Percentiles rank a stretch among this genome's conserved stretches.
These are phyloP conservation scores for Polychytrium aggregatum DNA, from an alignment of 192 early-diverging fungal genomes.

Conservation along the genomic window DNA sequence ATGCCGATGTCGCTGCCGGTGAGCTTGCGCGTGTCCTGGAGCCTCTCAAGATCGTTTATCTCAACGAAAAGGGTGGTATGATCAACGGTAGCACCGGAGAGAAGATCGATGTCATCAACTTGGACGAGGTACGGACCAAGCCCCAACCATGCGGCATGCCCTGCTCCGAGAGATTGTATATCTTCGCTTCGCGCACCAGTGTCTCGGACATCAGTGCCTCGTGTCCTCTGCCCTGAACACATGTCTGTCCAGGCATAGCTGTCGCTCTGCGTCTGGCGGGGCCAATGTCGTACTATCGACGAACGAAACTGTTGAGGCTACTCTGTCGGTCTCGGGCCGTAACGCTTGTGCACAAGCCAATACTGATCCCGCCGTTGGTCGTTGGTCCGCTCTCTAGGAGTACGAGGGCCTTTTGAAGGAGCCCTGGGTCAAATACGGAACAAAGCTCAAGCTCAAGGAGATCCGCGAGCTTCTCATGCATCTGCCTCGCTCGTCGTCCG, in stretches of 20 bases:
- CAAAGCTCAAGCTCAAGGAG: constrained; percentile 94
- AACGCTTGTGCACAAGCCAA: too few species aligned
- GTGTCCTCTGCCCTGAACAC: too few species aligned
- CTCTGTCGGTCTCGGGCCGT: too few species aligned
- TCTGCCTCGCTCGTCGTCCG: constrained; percentile 93
- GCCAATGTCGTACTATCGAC: too few species aligned
- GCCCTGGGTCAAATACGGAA: constrained; percentile 95
- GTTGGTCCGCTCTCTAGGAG: constrained; percentile 44
- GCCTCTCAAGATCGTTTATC: constrained; percentile 93
- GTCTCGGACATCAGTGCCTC: too few species aligned
- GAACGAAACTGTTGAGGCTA: too few species aligned
- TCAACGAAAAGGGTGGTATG: constrained; percentile 97
- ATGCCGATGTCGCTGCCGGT: constrained; percentile 96
- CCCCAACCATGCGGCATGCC: not conserved
- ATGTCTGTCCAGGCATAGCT: too few species aligned
- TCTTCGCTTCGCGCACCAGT: not conserved
- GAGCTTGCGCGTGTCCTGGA: constrained; percentile 92
- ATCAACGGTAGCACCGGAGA: constrained; percentile 89
- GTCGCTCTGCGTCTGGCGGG: too few species aligned
- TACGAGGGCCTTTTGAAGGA: constrained; percentile 90
- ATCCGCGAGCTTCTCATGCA: constrained; percentile 95
- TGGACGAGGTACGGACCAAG: constrained; percentile 92
- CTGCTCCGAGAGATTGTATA: constrained; percentile 5
- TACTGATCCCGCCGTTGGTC: not conserved
- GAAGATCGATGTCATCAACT: constrained; percentile 93